These are phyloP conservation scores for Babesia microti DNA, from an alignment of 169 alveolate genomes.

Conservation along the genomic window DNA sequence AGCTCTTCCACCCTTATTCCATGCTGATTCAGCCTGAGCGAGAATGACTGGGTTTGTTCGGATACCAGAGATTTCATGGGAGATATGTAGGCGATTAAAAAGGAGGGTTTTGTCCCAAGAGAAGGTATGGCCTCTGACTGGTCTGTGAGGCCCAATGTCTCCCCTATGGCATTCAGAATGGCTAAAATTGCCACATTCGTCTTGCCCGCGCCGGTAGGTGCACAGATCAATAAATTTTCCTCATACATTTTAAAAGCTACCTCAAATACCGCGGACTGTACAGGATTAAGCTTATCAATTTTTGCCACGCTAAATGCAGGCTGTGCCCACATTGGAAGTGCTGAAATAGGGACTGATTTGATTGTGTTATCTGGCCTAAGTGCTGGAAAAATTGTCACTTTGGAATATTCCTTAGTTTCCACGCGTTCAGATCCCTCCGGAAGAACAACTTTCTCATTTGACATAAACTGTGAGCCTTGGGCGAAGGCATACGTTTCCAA, in stretches of 20 bases:
- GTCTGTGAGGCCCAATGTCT: too few species aligned
- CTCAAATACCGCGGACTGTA: conserved; percentile 86
- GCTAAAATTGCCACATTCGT: conserved; percentile 98
- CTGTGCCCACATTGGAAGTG: conserved; percentile 91
- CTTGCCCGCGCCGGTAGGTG: conserved; percentile 99
- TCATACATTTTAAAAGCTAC: conserved; percentile 83
- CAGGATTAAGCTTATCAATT: conserved; percentile 75
- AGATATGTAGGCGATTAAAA: conserved; percentile 94
- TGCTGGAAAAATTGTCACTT: conserved; percentile 63
- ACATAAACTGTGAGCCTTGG: conserved; percentile 77
- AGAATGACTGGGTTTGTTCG: conserved; percentile 78
- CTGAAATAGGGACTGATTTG: conserved; percentile 46
- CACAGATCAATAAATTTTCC: conserved; percentile 96
- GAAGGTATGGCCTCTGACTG: conserved; percentile 7
- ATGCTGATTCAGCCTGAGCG: conserved; percentile 57
- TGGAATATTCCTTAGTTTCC: conserved; percentile 73
- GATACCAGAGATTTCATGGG: conserved; percentile 99
- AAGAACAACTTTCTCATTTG: conserved; percentile 78
- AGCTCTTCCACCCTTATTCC: conserved; percentile 87
- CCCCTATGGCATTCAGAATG: conserved; percentile 84
- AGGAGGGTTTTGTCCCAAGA: conserved; percentile 63
- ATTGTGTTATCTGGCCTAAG: conserved; percentile 42
- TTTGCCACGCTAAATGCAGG: conserved; percentile 75
- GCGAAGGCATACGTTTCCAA: conserved; percentile 68
- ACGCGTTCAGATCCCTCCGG: conserved; percentile 83